Percentiles rank a stretch among this genome's conserved stretches.
Evolutionary conservation across 805 yeast species (phyloP).

Genomic region (Saturnispora quitensis): DNA sequence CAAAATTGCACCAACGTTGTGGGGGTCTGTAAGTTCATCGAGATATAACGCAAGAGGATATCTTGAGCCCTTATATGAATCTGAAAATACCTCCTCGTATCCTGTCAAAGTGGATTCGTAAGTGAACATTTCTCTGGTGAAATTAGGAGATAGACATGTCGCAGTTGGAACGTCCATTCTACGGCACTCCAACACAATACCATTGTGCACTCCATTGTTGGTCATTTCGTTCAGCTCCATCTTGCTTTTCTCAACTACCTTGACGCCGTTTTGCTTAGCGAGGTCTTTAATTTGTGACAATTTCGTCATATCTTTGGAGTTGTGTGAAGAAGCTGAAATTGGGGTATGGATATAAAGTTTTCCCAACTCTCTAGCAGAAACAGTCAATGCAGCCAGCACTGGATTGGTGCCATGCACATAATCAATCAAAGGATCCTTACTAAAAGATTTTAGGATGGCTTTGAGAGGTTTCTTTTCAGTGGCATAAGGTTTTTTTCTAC

Average conservation of each 20-base stretch:
- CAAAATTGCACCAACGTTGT: conserved; percentile 75
- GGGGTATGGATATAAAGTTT: conserved; percentile 40
- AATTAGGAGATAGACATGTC: background rate
- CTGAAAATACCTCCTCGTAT: background rate
- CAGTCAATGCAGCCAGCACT: conserved; percentile 58
- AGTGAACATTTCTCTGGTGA: conserved; percentile 4
- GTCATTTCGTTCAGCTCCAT: conserved; percentile 54
- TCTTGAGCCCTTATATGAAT: conserved; percentile 15
- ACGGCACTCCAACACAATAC: conserved; percentile 61
- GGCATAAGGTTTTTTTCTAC: conserved; percentile 3
- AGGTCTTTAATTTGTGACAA: conserved; percentile 35
- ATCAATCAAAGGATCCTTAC: conserved; percentile 45
- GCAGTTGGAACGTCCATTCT: conserved; percentile 30
- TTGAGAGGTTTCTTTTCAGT: conserved; percentile 10
- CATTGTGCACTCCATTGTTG: conserved; percentile 70
- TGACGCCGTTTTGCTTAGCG: conserved; percentile 37
- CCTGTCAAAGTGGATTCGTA: background rate
- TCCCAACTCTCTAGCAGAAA: conserved; percentile 40
- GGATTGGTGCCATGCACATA: conserved; percentile 71
- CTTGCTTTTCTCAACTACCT: conserved; percentile 26
- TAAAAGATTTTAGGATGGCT: conserved; percentile 13
- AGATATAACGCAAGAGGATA: conserved; percentile 65
- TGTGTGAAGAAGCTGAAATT: background rate
- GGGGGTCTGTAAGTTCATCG: conserved; percentile 81
- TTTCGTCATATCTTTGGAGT: conserved; percentile 20